These are phyloP conservation scores for Trichoderma sp. DNA, from an alignment of 2,329 filamentous ascomycete species.

Conservation along the genomic window DNA sequence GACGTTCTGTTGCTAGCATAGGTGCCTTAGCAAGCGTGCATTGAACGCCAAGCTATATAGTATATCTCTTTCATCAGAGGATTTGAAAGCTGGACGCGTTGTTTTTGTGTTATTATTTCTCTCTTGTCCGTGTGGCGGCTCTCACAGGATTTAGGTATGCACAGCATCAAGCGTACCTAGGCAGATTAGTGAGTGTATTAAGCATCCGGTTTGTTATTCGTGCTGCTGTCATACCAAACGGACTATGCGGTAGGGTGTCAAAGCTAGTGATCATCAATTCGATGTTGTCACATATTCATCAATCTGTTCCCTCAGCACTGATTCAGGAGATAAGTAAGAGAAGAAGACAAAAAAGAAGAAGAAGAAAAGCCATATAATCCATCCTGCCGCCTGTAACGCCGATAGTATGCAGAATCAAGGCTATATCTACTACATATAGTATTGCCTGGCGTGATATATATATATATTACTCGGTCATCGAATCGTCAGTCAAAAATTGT, in stretches of 20 bases:
- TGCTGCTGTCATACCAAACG: background rate
- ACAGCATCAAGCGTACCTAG: background rate
- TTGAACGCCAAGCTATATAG: background rate
- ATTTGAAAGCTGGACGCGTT: background rate
- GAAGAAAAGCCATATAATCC: background rate
- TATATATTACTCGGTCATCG: background rate
- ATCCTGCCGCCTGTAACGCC: conserved; percentile 5
- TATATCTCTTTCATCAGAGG: background rate
- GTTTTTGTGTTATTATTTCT: background rate
- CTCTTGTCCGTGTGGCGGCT: background rate
- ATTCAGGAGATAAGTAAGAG: background rate
- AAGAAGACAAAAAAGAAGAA: background rate
- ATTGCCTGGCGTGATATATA: background rate
- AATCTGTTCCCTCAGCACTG: background rate
- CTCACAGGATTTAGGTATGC: background rate
- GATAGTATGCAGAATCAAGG: background rate
- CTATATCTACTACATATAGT: background rate
- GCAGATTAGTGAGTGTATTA: background rate
- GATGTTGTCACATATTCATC: background rate
- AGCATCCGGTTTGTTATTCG: background rate
- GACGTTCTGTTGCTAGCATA: background rate
- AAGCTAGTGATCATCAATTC: background rate
- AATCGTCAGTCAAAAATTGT: conserved; percentile 15
- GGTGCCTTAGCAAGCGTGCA: background rate
- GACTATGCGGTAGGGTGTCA: background rate